Conservation (phyloP, 805 yeast genomes). For the Zygosaccharomyces rouxii region DNA sequence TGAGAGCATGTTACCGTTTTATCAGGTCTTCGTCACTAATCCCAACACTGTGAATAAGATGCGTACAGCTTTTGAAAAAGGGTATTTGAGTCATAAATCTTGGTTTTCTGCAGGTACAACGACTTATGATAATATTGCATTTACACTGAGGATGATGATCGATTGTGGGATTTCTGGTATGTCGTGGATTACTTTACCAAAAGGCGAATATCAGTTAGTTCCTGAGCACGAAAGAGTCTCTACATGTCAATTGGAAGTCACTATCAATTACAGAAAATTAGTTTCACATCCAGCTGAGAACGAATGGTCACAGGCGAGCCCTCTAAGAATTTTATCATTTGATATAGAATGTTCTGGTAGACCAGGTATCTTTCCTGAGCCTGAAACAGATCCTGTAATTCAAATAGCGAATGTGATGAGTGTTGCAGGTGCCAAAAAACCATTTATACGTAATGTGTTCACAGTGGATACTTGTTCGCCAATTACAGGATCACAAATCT, state of each 20-base stretch:
- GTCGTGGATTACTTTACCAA: conserved; percentile 94
- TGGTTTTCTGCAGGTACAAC: conserved; percentile 58
- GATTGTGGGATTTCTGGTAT: conserved; percentile 91
- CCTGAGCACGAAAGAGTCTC: conserved; percentile 46
- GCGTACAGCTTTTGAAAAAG: conserved; percentile 79
- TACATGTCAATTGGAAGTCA: conserved; percentile 80
- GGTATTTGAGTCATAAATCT: conserved; percentile 61
- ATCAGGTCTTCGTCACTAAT: conserved; percentile 65
- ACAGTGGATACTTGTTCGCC: conserved; percentile 89
- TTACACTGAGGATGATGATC: conserved; percentile 79
- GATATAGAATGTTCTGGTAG: conserved; percentile 99
- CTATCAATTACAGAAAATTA: conserved; percentile 61
- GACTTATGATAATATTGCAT: conserved; percentile 88
- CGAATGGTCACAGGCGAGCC: conserved; percentile 90
- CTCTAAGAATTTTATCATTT: conserved; percentile 85
- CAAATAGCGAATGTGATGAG: conserved; percentile 96
- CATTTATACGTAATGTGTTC: conserved; percentile 91
- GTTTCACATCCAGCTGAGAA: conserved; percentile 86
- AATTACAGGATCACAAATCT: conserved; percentile 88
- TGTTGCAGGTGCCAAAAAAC: conserved; percentile 66
- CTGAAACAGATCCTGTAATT: conserved; percentile 88
- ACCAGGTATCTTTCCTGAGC: conserved; percentile 93
- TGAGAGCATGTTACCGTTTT: conserved; percentile 69
- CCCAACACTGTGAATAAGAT: conserved; percentile 63
- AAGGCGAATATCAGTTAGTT: conserved; percentile 55